Evolutionary conservation across 1,139 yeast genomes (phyloP), one percentile per base, ranked within the genome.

Genomic region (Kurtzmaniella quercitrusa): DNA sequence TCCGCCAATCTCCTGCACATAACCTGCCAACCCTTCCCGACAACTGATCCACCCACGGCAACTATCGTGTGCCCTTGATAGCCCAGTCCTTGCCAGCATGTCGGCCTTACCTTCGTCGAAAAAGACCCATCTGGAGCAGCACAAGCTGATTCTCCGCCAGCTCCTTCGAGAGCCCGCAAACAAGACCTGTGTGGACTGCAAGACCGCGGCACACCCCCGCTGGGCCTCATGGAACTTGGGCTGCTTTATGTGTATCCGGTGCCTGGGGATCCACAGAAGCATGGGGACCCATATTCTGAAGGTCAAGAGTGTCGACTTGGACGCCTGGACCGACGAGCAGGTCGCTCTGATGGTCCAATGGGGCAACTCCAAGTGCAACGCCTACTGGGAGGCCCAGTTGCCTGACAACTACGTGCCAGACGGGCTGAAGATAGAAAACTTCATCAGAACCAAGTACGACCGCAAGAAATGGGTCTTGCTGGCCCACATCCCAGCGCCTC

Each of bases 141-240:
- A 82, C 59, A 85, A 81, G 61, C 84, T 79, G 58, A 83, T 88
- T 39, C 72, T 90, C 51, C 81, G 81, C 59, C 82, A 84, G 42
- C 72, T 90, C 38, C 75, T 91, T 41, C 82, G 79, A 50, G 95
- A 89, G 53, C 80, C 82, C 1, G 79, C 81, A 38, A 93, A 93
- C 68, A 80, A 78, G 59, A 66, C 69, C 41, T 93, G 98, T 64
- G 95, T 93, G 1, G 98, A 93, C 62, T 93, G 98, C 66, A 93
- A 93, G 62, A 75, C 82, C 0, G 77, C 93, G 15, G 79, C 85
- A 37, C 95, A 91, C 63, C 98, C 98, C 14, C 74, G 98, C 44
- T 93, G 98, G 98, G 96, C 98, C 10, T 84, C 95, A 18, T 93
- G 98, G 97, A 89, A 84, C 54, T 65, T 93, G 47, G 98, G 98